Evolutionary conservation across 2,329 filamentous ascomycete genomes (phyloP).

Genomic region (Phialemoniopsis sp.): DNA sequence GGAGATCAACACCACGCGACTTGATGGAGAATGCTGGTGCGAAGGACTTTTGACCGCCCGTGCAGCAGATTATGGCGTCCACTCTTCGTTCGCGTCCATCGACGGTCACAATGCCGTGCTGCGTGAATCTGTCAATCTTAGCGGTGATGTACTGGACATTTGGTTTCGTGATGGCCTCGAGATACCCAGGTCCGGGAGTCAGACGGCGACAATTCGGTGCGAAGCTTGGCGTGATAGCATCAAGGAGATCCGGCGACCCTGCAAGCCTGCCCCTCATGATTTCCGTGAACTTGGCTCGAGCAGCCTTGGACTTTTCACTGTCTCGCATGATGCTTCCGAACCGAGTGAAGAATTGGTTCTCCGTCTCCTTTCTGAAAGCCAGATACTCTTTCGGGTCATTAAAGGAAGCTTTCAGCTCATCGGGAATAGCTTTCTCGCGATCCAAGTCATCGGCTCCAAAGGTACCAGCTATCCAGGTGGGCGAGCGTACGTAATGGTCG

Average conservation of each 20-base stretch:
- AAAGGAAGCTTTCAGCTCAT: slow-evolving; percentile 51
- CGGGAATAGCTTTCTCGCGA: slow-evolving; percentile 45
- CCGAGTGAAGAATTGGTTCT: slow-evolving; percentile 53
- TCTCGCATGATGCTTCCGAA: slow-evolving; percentile 48
- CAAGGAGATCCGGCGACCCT: slow-evolving; percentile 44
- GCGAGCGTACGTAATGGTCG: slow-evolving; percentile 57
- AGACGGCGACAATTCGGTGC: slow-evolving; percentile 57
- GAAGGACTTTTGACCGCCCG: slow-evolving; percentile 56
- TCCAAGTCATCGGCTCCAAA: slow-evolving; percentile 40
- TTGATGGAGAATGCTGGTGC: slow-evolving; percentile 54
- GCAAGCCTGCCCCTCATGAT: slow-evolving; percentile 46
- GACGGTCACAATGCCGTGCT: slow-evolving; percentile 48
- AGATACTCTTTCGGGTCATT: slow-evolving; percentile 53
- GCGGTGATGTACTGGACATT: slow-evolving; percentile 55
- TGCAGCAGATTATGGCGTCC: slow-evolving; percentile 61
- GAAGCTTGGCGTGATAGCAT: slow-evolving; percentile 54
- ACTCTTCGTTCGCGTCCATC: slow-evolving; percentile 50
- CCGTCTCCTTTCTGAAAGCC: slow-evolving; percentile 47
- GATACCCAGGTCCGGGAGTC: slow-evolving; percentile 59
- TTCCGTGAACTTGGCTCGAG: slow-evolving; percentile 35
- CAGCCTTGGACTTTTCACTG: slow-evolving; percentile 38
- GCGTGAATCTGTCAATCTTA: slow-evolving; percentile 49
- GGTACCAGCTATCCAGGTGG: slow-evolving; percentile 59
- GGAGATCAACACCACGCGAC: slow-evolving; percentile 46
- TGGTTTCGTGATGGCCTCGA: slow-evolving; percentile 53